These are phyloP conservation scores for Aspergillus chevalieri DNA, from an alignment of 2,329 filamentous ascomycete genomes.

Conservation along the genomic window DNA sequence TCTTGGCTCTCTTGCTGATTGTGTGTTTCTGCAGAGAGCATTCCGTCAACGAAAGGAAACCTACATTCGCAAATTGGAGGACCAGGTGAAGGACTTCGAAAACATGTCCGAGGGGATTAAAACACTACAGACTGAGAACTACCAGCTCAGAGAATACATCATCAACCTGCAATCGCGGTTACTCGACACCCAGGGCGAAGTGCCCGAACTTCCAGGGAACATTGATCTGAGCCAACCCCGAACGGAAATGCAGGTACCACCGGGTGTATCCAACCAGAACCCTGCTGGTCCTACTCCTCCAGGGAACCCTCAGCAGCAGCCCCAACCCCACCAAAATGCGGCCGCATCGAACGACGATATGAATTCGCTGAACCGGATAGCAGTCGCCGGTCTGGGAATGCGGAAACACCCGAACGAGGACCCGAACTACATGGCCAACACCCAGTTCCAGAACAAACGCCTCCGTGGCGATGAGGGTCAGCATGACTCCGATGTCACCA, in stretches of 20 bases:
- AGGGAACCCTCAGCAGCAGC: constrained; percentile 18
- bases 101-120: constrained; percentile 73
- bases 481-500: constrained; percentile 17
- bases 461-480: constrained; percentile 25
- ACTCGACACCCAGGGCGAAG: constrained; percentile 74
- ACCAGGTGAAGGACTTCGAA: constrained; percentile 77
- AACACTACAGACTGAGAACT: constrained; percentile 79
- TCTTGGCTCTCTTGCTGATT: constrained; percentile 7
- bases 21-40: constrained; percentile 59
- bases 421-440: constrained; percentile 27
- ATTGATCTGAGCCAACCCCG: constrained; percentile 62
- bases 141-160: constrained; percentile 84
- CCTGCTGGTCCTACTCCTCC: constrained; percentile 14
- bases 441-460: constrained; percentile 27
- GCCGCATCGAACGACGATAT: constrained; percentile 30
- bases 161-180: constrained; percentile 82
- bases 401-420: constrained; percentile 38
- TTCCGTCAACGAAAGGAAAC: constrained; percentile 97
- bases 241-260: constrained; percentile 27
- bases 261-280: constrained; percentile 15
- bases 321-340: constrained; percentile 22
- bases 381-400: constrained; percentile 39
- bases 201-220: constrained; percentile 75
- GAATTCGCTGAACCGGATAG: constrained; percentile 39
- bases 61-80: constrained; percentile 96